Evolutionary conservation across 352 stramenopile genomes (phyloP).

Genomic region (Phytophthora palmivora): DNA sequence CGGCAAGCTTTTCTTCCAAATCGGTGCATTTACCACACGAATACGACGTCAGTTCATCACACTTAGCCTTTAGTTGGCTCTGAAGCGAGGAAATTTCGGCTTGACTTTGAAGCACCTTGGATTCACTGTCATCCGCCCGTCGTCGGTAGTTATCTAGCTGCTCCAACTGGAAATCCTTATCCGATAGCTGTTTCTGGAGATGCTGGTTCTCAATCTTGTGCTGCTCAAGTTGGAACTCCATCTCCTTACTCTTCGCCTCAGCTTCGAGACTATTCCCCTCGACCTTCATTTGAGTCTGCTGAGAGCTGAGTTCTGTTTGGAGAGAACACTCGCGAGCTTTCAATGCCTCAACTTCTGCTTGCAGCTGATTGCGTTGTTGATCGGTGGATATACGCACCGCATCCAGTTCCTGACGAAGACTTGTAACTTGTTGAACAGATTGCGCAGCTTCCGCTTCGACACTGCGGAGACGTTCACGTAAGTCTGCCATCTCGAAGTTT

Average conservation of each 20-base stretch:
- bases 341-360: constrained; percentile 48
- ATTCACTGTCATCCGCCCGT: constrained; percentile 57
- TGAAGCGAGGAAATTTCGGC: constrained; percentile 43
- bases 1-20: constrained; percentile 53
- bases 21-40: constrained; percentile 49
- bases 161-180: constrained; percentile 75
- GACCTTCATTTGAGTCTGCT: constrained; percentile 46
- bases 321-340: constrained; percentile 46
- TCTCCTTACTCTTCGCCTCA: constrained; percentile 42
- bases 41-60: constrained; percentile 36
- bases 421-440: constrained; percentile 32
- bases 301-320: constrained; percentile 32
- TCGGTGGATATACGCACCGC: constrained; percentile 42
- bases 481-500: constrained; percentile 40
- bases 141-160: constrained; percentile 57
- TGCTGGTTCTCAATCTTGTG: constrained; percentile 82
- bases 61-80: constrained; percentile 43
- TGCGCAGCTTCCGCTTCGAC: constrained; percentile 42
- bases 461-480: constrained; percentile 43
- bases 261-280: constrained; percentile 29
- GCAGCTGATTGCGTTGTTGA: constrained; percentile 45
- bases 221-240: constrained; percentile 61
- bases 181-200: constrained; percentile 68
- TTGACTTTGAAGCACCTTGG: constrained; percentile 40
- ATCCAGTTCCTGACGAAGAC: constrained; percentile 43